A percentile compares a stretch with the other conserved stretches of the same genome.
phyloP scores from a whole-genome alignment of 164 flowering plant species.

The Euptelea pleiosperma region DNA sequence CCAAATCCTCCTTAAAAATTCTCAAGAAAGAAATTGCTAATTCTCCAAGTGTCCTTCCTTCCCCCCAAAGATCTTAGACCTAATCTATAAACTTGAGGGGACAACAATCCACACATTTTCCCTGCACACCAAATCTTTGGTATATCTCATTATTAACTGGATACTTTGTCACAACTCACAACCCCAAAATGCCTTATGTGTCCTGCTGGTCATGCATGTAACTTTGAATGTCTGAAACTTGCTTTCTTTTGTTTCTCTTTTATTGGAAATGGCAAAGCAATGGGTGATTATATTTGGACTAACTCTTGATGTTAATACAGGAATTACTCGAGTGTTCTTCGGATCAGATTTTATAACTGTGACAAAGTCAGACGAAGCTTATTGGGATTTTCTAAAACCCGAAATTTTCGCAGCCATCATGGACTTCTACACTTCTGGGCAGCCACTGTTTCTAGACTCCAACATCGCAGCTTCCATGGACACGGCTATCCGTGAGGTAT shows the following conservation, averaged over 20 bases:
- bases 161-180: background rate
- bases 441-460: constrained; percentile 77
- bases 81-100: constrained; percentile 1
- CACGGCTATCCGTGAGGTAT: constrained; percentile 86
- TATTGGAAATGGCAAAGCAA: no score
- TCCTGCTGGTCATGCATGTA: background rate
- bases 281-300: background rate
- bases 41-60: no score
- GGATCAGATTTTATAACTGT: constrained; percentile 94
- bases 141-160: no score
- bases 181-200: background rate
- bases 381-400: constrained; percentile 92
- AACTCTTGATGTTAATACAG: constrained; percentile 31
- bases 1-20: no score
- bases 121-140: no score
- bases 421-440: constrained; percentile 90
- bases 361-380: constrained; percentile 75
- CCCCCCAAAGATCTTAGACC: no score
- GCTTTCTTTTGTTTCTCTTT: background rate
- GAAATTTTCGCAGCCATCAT: constrained; percentile 92
- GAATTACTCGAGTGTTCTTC: constrained; percentile 79
- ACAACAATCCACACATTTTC: background rate
- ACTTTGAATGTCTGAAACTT: no score
- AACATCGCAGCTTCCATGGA: constrained; percentile 64
- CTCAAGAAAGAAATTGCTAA: no score